Conservation (phyloP, 306 rosid genomes). For the Rosa rugosa region DNA sequence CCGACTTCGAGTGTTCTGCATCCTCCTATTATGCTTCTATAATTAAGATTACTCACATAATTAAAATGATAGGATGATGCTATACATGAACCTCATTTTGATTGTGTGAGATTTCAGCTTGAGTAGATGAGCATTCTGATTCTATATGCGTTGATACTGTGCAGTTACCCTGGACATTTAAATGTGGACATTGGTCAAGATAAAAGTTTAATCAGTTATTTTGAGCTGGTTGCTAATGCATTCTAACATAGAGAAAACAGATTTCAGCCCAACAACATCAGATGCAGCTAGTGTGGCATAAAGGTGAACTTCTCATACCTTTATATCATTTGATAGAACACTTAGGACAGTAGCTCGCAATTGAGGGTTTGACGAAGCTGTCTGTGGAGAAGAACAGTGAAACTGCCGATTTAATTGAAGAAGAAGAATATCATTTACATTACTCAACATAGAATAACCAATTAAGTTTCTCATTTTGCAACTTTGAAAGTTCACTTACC, state of each 20-base stretch:
- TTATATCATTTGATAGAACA: slow-evolving; percentile 22
- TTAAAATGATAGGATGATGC: not conserved
- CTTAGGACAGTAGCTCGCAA: slow-evolving; percentile 19
- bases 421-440: not conserved
- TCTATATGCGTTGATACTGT: slow-evolving; percentile 12
- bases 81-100: slow-evolving; percentile 29
- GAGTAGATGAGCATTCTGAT: slow-evolving; percentile 31
- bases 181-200: not conserved
- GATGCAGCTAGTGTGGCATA: not conserved
- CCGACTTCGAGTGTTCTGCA: not conserved
- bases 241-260: not conserved
- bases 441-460: slow-evolving; percentile 7
- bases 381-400: slow-evolving; percentile 29
- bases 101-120: slow-evolving; percentile 31
- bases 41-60: not conserved
- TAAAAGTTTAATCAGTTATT: not conserved
- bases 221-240: not conserved
- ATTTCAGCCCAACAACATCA: not conserved
- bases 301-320: slow-evolving; percentile 25
- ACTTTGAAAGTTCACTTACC: slow-evolving; percentile 26
- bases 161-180: slow-evolving; percentile 22
- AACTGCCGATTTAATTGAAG: slow-evolving; percentile 18
- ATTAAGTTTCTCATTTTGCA: slow-evolving; percentile 9
- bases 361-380: slow-evolving; percentile 35
- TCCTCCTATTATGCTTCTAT: not conserved